Percentiles rank a stretch among this genome's conserved stretches.
Evolutionary conservation across 139 green algal species (phyloP).

Genomic region (Picochlorum costavermella): DNA sequence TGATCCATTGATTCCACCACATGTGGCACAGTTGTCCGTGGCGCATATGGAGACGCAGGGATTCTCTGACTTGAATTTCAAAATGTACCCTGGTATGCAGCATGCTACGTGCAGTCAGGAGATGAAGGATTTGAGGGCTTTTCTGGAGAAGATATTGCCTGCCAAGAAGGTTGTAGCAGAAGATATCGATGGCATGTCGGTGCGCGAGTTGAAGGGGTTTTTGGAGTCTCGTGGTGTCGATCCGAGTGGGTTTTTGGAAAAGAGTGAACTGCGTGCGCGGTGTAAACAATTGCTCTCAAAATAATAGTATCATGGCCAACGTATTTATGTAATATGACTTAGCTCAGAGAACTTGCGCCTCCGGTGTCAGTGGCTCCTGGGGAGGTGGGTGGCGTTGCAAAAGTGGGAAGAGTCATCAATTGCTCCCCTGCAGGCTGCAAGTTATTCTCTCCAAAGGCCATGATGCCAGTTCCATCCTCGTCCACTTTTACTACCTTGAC

Average conservation of each 20-base stretch:
- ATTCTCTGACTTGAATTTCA: slow-evolving; percentile 11
- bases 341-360: no score
- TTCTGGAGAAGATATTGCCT: slow-evolving; percentile 13
- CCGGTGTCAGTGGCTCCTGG: no score
- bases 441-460: neutral
- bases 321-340: no score
- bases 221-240: neutral
- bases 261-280: slow-evolving; percentile 6
- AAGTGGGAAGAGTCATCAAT: no score
- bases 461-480: neutral
- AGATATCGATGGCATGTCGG: slow-evolving; percentile 4
- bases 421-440: no score
- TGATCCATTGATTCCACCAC: slow-evolving; percentile 27
- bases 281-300: slow-evolving; percentile 8
- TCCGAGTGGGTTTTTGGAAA: slow-evolving; percentile 10
- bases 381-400: no score
- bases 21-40: slow-evolving; percentile 13
- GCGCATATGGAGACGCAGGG: slow-evolving; percentile 11
- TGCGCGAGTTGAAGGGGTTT: slow-evolving; percentile 11
- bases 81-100: slow-evolving; percentile 31
- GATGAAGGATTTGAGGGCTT: slow-evolving; percentile 23
- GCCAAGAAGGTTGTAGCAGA: neutral
- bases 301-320: neutral
- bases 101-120: slow-evolving; percentile 28
- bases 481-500: slow-evolving; percentile 42